Conservation (phyloP, 495 filamentous ascomycete genomes). For the Penicillium dipodomyicola region DNA sequence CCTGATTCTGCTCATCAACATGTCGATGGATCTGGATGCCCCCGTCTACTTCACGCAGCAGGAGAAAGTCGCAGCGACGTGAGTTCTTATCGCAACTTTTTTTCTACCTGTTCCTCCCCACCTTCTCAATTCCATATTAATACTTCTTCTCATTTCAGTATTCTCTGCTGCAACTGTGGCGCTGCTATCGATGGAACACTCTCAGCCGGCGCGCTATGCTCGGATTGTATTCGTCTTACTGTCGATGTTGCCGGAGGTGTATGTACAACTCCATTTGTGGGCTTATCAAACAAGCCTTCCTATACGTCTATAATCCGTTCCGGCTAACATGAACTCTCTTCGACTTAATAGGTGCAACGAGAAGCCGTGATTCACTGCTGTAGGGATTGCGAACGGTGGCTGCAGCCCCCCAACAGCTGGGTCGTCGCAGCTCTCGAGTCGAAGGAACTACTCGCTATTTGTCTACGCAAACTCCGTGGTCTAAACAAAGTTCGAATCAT, state of each 20-base stretch:
- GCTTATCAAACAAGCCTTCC: background rate
- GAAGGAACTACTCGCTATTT: constrained; percentile 84
- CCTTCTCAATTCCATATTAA: background rate
- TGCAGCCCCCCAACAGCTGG: constrained; percentile 84
- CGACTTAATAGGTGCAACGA: constrained; percentile 57
- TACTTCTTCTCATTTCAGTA: constrained; percentile 46
- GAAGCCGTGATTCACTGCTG: constrained; percentile 82
- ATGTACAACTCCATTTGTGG: background rate
- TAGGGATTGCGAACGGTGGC: constrained; percentile 90
- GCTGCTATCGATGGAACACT: constrained; percentile 89
- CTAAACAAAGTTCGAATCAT: constrained; percentile 85
- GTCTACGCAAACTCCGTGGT: constrained; percentile 76
- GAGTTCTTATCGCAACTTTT: constrained; percentile 31
- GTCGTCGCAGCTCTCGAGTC: constrained; percentile 78
- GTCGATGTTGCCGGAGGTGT: constrained; percentile 85
- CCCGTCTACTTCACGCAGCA: constrained; percentile 54
- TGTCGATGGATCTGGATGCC: constrained; percentile 72
- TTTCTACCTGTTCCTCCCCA: constrained; percentile 4
- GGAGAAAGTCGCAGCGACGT: constrained; percentile 60
- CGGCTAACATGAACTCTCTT: constrained; percentile 3
- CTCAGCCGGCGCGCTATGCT: constrained; percentile 82
- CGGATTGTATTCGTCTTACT: constrained; percentile 88
- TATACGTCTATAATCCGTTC: background rate
- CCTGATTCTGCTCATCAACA: constrained; percentile 31
- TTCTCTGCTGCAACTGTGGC: constrained; percentile 94